phyloP scores from a whole-genome alignment of 1,284 basidiomycete genomes.

The Rhizoctonia solani region DNA sequence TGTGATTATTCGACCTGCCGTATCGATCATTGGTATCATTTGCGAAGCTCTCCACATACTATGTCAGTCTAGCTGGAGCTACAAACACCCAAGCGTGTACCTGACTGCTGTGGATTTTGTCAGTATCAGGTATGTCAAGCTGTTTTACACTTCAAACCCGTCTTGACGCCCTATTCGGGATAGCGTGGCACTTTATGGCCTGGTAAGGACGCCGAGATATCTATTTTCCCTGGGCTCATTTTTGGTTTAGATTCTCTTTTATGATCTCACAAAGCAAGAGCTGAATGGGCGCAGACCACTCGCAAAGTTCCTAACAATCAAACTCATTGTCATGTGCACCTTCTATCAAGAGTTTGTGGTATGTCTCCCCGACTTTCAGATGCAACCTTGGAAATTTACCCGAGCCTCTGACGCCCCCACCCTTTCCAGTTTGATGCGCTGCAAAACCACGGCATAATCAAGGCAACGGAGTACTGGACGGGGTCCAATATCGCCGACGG shows the following conservation, averaged over 20 bases:
- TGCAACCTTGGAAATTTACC: not conserved
- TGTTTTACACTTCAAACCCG: not conserved
- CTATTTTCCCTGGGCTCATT: not conserved
- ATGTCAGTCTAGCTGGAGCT: conserved; percentile 61
- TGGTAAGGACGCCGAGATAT: conserved; percentile 45
- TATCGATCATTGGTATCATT: conserved; percentile 75
- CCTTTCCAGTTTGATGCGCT: conserved; percentile 58
- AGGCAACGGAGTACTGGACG: conserved; percentile 78
- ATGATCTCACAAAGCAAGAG: conserved; percentile 77
- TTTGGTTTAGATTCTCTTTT: conserved; percentile 69
- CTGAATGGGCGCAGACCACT: conserved; percentile 74
- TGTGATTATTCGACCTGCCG: conserved; percentile 71
- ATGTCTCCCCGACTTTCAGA: conserved; percentile 42
- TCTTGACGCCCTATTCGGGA: conserved; percentile 25
- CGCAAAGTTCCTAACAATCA: conserved; percentile 81
- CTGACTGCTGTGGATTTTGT: conserved; percentile 71
- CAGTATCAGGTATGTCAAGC: conserved; percentile 67
- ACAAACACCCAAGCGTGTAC: conserved; percentile 73
- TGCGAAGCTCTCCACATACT: conserved; percentile 68
- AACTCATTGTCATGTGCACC: conserved; percentile 79
- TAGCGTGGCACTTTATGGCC: conserved; percentile 77
- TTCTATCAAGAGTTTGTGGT: conserved; percentile 79
- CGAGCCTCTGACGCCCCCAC: not conserved
- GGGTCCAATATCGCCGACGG: conserved; percentile 79
- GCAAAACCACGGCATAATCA: conserved; percentile 60